These are phyloP conservation scores for Aureobasidium sp. DNA, from an alignment of 2,329 filamentous ascomycete genomes.

Conservation along the genomic window DNA sequence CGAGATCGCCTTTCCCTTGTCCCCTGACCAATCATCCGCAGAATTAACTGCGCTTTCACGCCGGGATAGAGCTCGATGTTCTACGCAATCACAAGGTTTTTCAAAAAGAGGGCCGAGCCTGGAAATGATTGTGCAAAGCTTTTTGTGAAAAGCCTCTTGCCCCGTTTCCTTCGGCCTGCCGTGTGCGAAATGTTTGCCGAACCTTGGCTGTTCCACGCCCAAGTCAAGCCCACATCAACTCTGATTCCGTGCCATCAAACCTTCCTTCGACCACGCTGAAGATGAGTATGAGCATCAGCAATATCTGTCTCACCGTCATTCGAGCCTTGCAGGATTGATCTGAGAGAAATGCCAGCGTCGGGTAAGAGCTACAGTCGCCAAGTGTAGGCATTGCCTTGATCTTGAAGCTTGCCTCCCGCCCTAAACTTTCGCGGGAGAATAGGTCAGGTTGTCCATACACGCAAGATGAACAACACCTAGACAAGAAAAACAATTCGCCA, in stretches of 20 bases:
- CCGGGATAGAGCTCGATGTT: no score
- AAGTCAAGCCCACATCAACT: neutral
- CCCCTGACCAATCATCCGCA: no score
- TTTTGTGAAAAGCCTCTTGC: no score
- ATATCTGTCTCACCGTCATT: no score
- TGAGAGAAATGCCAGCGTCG: no score
- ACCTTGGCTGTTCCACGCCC: conserved; percentile 1
- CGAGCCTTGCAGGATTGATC: no score
- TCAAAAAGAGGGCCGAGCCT: no score
- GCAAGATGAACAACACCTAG: conserved; percentile 4
- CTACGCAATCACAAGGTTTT: no score
- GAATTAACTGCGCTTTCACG: no score
- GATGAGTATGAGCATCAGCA: neutral
- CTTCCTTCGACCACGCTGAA: neutral
- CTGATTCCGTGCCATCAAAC: neutral
- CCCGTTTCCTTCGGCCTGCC: no score
- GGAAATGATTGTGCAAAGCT: no score
- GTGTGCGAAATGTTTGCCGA: neutral
- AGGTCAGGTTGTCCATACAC: neutral
- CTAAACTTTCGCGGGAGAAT: neutral
- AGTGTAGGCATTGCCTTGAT: neutral
- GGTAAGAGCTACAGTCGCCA: neutral
- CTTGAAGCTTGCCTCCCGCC: neutral
- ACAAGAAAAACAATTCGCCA: neutral
- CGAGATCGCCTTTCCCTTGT: no score